These are phyloP conservation scores for Lycium ferocissimum DNA, from an alignment of 257 asterid genomes.

Conservation along the genomic window DNA sequence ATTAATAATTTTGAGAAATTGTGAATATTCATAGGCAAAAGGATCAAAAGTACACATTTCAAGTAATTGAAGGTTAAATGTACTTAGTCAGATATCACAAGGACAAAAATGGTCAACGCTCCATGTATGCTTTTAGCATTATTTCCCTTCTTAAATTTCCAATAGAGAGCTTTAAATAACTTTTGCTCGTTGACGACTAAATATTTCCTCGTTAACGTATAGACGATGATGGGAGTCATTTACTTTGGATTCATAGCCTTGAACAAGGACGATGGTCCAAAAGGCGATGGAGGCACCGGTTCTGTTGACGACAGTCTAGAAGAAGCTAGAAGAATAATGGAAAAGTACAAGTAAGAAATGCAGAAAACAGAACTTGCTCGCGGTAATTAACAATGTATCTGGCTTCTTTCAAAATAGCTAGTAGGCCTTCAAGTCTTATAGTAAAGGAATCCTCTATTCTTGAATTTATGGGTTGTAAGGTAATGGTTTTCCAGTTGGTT, in stretches of 20 bases:
- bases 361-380: neutral
- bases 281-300: conserved; percentile 51
- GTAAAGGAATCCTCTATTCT: neutral
- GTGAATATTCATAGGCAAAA: too few species aligned
- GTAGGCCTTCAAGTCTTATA: neutral
- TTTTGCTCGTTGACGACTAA: neutral
- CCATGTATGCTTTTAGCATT: neutral
- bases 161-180: neutral
- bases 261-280: conserved; percentile 83
- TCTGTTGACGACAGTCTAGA: conserved; percentile 84
- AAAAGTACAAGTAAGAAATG: conserved; percentile 70
- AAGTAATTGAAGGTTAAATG: too few species aligned
- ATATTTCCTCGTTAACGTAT: conserved; percentile 32
- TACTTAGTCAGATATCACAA: too few species aligned
- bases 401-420: neutral
- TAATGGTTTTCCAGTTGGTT: neutral
- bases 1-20: too few species aligned
- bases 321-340: conserved; percentile 96
- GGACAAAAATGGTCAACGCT: too few species aligned
- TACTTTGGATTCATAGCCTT: conserved; percentile 82
- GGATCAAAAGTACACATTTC: too few species aligned
- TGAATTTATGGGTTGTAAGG: neutral
- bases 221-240: conserved; percentile 94
- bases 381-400: neutral
- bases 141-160: neutral